Conservation (phyloP, 805 yeast genomes). For the Saturnispora sekii region DNA sequence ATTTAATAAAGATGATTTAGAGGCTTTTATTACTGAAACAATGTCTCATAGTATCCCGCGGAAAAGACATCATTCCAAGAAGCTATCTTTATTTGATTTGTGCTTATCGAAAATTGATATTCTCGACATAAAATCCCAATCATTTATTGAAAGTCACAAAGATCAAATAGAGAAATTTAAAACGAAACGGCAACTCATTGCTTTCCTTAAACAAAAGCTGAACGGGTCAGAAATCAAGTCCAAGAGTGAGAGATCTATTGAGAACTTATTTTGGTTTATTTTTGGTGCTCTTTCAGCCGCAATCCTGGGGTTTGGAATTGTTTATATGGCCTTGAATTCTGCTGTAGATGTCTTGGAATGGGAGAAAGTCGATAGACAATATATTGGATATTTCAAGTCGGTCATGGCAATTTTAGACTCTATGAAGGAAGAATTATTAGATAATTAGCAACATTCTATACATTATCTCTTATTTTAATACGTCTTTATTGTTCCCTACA, state of each 20-base stretch:
- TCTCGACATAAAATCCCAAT: not conserved
- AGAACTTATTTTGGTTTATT: not conserved
- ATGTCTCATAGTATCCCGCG: no score
- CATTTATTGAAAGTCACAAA: conserved; percentile 2
- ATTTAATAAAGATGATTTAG: no score
- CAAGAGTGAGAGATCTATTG: not conserved
- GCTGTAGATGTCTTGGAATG: not conserved
- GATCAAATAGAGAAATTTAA: conserved; percentile 3
- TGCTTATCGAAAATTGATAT: conserved; percentile 1
- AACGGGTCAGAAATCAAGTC: not conserved
- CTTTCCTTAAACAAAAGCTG: not conserved
- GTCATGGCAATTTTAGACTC: conserved; percentile 7
- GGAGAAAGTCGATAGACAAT: conserved; percentile 1
- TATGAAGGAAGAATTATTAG: conserved; percentile 5
- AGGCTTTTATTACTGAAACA: no score
- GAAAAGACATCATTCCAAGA: no score
- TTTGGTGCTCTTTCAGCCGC: not conserved
- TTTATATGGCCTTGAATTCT: not conserved
- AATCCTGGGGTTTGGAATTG: not conserved
- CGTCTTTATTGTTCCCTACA: no score
- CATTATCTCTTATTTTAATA: not conserved
- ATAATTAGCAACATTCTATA: not conserved
- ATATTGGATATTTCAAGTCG: conserved; percentile 10
- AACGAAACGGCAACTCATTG: conserved; percentile 10
- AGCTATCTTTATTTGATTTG: not conserved